Evolutionary conservation across 177 flowering plant genomes (phyloP).

Genomic region (Telopea speciosissima): DNA sequence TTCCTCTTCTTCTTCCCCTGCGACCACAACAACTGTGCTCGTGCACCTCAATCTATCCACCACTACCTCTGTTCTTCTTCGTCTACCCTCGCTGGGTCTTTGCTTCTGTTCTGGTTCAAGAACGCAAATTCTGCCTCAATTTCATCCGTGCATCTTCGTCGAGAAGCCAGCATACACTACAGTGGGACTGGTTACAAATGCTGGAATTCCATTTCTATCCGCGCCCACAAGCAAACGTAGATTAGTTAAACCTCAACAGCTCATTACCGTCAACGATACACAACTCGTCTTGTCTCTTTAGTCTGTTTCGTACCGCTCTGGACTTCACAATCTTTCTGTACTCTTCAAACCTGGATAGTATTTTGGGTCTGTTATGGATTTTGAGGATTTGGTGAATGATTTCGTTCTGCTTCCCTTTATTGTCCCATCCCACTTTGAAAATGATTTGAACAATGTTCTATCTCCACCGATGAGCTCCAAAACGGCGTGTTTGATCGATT

Average conservation of each 20-base stretch:
- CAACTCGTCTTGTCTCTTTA: conserved; percentile 41
- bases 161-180: conserved; percentile 82
- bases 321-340: conserved; percentile 59
- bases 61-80: no score
- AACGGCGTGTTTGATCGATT: conserved; percentile 58
- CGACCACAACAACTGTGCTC: no score
- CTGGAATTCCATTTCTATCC: conserved; percentile 51
- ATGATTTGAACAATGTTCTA: conserved; percentile 69
- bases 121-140: no score
- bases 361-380: conserved; percentile 65
- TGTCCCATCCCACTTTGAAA: conserved; percentile 65
- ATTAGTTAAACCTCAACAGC: conserved; percentile 70
- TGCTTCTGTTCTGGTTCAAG: no score
- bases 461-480: conserved; percentile 70
- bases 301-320: conserved; percentile 38
- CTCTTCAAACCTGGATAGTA: conserved; percentile 63
- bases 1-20: no score
- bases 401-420: conserved; percentile 18
- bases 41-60: no score
- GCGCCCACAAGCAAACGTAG: conserved; percentile 63
- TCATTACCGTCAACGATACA: conserved; percentile 92
- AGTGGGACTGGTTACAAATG: conserved; percentile 48
- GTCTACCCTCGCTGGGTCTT: no score
- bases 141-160: conserved; percentile 78
- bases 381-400: conserved; percentile 53